These are phyloP conservation scores for Theobroma grandiflorum DNA, from an alignment of 441 rosid species.

Conservation along the genomic window DNA sequence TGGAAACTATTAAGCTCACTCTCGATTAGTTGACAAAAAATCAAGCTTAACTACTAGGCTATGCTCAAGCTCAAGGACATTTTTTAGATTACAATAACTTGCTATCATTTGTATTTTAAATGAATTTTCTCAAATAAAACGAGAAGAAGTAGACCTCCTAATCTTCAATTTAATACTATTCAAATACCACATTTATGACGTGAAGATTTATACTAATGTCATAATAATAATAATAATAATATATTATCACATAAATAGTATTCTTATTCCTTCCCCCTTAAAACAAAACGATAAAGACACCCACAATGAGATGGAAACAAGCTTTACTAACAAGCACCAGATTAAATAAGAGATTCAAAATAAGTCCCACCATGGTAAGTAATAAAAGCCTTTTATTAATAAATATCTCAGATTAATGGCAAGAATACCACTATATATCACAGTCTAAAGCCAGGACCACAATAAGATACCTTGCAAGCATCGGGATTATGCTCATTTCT, in stretches of 20 bases:
- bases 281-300: background rate
- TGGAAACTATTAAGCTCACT: background rate
- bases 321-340: background rate
- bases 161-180: background rate
- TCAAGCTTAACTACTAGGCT: background rate
- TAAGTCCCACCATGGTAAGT: constrained; percentile 5
- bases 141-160: background rate
- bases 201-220: background rate
- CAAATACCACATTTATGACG: background rate
- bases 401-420: constrained; percentile 3
- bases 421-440: background rate
- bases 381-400: background rate
- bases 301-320: background rate
- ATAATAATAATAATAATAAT: too few relatives aligned
- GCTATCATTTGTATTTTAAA: background rate
- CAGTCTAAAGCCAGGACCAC: constrained; percentile 16
- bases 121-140: constrained; percentile 15
- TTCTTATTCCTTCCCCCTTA: background rate
- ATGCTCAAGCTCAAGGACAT: background rate
- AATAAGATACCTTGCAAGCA: constrained; percentile 66
- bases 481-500: constrained; percentile 82
- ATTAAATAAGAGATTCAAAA: background rate
- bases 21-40: constrained; percentile 8
- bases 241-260: background rate
- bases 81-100: background rate